Conservation (phyloP, 257 asterid species). For the Rauvolfia tetraphylla region DNA sequence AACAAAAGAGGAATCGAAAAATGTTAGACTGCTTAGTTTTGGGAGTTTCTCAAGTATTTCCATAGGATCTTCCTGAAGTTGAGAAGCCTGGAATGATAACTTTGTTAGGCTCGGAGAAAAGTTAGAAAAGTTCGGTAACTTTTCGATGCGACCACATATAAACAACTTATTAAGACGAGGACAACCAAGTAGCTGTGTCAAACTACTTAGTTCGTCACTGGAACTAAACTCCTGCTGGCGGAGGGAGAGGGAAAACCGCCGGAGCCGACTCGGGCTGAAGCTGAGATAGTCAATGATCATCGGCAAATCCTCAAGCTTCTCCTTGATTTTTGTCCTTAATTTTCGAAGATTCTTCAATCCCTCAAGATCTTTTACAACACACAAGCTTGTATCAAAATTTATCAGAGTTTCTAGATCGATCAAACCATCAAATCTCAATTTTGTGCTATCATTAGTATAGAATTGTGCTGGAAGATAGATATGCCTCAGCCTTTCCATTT, state of each 20-base stretch:
- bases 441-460: conserved; percentile 17
- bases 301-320: conserved; percentile 27
- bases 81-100: conserved; percentile 34
- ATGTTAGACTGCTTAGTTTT: conserved; percentile 32
- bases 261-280: conserved; percentile 29
- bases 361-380: conserved; percentile 41
- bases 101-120: conserved; percentile 39
- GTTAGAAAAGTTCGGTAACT: conserved; percentile 24
- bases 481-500: conserved; percentile 30
- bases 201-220: conserved; percentile 19
- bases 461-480: conserved; percentile 39
- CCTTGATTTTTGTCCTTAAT: conserved; percentile 31
- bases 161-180: conserved; percentile 28
- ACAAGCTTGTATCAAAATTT: conserved; percentile 37
- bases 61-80: conserved; percentile 35
- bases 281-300: conserved; percentile 36
- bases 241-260: conserved; percentile 33
- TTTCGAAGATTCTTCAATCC: conserved; percentile 33
- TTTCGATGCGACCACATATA: conserved; percentile 27
- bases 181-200: conserved; percentile 30
- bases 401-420: conserved; percentile 34
- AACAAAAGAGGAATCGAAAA: conserved; percentile 26
- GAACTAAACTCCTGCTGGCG: conserved; percentile 31
- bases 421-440: conserved; percentile 28
- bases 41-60: conserved; percentile 37